Evolutionary conservation across 2,329 filamentous ascomycete genomes (phyloP), one percentile per base, ranked within the genome.

Genomic region (Fusarium lyarnte): DNA sequence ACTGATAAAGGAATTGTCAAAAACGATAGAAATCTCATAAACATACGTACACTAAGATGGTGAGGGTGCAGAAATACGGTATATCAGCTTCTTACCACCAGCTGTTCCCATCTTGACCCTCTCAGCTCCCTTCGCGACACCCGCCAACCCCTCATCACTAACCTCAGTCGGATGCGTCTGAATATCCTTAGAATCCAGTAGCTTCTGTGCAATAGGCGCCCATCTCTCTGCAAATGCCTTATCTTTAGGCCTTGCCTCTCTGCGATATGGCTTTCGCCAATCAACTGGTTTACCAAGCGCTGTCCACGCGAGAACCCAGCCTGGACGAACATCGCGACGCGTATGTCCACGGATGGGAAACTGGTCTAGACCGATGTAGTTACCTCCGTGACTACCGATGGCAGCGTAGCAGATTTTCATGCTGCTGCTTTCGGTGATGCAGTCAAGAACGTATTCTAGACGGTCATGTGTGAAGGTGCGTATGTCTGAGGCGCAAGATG

Each of bases 321-420:
- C 69, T 6, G 75, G 67, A 38, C 55, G 47, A 25, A 77, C 66
- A 25, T 59, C 66, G 33, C 75, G 73, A 25, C 75, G 72, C 8
- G 74, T 76, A 46, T 77, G 75, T 8, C 71, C 73, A 6, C 72
- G 73, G 2, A 76, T 58, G 7, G 74, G 74, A 11, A 76, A 76
- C 2, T 69, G 63, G 23, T 77, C 73, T 2, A 77, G 58, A 5
- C 65, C 72, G 3, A 76, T 62, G 58, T 76, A 76, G 11, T 38
- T 72, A 6, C 64, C 58, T 11, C 58, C 58, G 5, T 35, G 27
- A 9, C 36, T 43, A 2, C 58, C 46, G 19, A 53, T 60, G 4
- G 58, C 58, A 4, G 35, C 46, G 23, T 60, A 60, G 58, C 58
- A 60, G 4, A 60, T 60, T 21, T 60, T 60, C 58, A 60, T 60